Evolutionary conservation across 2,329 filamentous ascomycete genomes (phyloP).

Genomic region (Periconia sp.): DNA sequence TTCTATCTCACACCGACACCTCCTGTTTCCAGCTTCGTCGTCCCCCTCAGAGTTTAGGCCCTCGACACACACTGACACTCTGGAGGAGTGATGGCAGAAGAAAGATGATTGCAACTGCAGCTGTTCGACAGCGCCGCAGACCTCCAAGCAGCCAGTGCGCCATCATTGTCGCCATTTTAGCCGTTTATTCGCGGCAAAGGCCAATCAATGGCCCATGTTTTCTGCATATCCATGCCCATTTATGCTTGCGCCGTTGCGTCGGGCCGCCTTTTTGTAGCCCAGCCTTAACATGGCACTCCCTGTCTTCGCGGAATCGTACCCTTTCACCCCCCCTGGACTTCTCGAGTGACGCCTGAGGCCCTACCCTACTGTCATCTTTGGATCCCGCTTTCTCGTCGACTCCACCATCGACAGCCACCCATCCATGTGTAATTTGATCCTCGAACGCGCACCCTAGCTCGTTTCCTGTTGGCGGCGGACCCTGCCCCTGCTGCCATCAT

Average conservation of each 20-base stretch:
- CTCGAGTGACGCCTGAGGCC: constrained; percentile 6
- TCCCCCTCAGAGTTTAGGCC: neutral
- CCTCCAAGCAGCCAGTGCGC: constrained; percentile 19
- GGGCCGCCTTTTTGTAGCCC: constrained; percentile 27
- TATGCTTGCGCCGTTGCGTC: constrained; percentile 33
- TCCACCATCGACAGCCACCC: constrained; percentile 3
- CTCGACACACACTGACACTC: neutral
- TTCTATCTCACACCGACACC: neutral
- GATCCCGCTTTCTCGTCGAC: constrained; percentile 2
- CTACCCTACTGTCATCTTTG: constrained; percentile 3
- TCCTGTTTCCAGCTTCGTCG: neutral
- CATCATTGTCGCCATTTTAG: constrained; percentile 32
- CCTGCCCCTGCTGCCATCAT: constrained; percentile 27
- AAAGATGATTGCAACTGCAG: neutral
- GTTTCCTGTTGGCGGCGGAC: constrained; percentile 22
- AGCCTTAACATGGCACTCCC: constrained; percentile 22
- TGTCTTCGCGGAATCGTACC: constrained; percentile 18
- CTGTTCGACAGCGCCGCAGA: constrained; percentile 10
- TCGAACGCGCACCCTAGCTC: constrained; percentile 20
- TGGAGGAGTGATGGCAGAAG: neutral
- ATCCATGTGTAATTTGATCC: constrained; percentile 19
- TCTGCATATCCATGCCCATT: constrained; percentile 35
- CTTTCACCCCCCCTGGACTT: neutral
- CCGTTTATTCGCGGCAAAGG: constrained; percentile 29
- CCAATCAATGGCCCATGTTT: constrained; percentile 26